Evolutionary conservation across 345 rosid genomes (phyloP).

Genomic region (Euphorbia peplus): DNA sequence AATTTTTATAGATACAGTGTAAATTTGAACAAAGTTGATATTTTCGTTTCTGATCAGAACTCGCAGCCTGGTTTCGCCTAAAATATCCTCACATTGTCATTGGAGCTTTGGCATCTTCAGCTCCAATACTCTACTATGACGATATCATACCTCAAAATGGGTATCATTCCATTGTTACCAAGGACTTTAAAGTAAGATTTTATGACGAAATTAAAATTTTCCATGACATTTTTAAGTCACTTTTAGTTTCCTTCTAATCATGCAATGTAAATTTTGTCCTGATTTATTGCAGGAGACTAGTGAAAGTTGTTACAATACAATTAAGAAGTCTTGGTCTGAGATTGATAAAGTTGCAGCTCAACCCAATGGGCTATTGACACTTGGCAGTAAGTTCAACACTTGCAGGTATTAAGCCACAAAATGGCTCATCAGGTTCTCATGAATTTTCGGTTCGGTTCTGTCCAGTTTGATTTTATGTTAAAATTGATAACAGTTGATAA

Average conservation of each 20-base stretch:
- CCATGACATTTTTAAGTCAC: not conserved
- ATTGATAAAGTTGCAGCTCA: slow-evolving; percentile 25
- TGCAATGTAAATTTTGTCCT: too few species aligned
- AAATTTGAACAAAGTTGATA: too few species aligned
- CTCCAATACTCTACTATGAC: slow-evolving; percentile 27
- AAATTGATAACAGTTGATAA: too few species aligned
- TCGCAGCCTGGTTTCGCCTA: slow-evolving; percentile 31
- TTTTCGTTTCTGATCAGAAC: slow-evolving; percentile 7
- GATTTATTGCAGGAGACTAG: slow-evolving; percentile 11
- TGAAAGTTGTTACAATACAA: slow-evolving; percentile 30
- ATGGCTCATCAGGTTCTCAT: too few species aligned
- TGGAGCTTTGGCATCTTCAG: slow-evolving; percentile 32
- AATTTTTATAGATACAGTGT: too few species aligned
- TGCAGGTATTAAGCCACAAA: slow-evolving; percentile 28
- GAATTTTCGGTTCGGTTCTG: too few species aligned
- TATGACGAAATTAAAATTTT: too few species aligned
- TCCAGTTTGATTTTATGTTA: too few species aligned
- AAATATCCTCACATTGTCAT: slow-evolving; percentile 29
- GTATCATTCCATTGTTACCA: slow-evolving; percentile 18
- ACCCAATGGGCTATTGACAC: slow-evolving; percentile 13
- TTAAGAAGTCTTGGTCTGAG: slow-evolving; percentile 30
- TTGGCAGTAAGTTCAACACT: slow-evolving; percentile 15
- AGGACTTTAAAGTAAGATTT: slow-evolving; percentile 24
- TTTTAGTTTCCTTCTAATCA: not conserved
- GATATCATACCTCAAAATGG: slow-evolving; percentile 26